phyloP scores from a whole-genome alignment of 176 grass and related monocot genomes.

The Cocos nucifera region DNA sequence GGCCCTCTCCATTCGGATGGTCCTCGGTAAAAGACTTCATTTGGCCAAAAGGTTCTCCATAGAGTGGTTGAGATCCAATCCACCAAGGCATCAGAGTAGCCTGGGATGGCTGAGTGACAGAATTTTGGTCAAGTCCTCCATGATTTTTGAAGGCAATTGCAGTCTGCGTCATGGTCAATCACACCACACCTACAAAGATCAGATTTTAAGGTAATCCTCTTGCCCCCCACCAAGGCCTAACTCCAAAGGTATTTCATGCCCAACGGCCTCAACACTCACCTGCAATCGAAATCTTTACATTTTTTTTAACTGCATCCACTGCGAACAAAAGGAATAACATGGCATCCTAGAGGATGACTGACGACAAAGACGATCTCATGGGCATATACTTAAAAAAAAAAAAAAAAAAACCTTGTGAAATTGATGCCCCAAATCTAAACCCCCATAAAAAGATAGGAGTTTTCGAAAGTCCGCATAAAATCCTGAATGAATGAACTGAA shows the following conservation, averaged over 20 bases:
- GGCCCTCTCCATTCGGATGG: conserved; percentile 26
- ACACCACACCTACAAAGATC: too few relatives aligned
- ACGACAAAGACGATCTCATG: too few relatives aligned
- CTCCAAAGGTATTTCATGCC: background rate
- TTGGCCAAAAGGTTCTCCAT: conserved; percentile 35
- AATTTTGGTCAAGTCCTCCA: conserved; percentile 3
- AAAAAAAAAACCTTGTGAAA: too few relatives aligned
- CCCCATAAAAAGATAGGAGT: too few relatives aligned
- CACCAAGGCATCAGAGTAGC: conserved; percentile 48
- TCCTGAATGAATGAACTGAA: too few relatives aligned
- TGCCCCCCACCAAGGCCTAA: background rate
- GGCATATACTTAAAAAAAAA: too few relatives aligned
- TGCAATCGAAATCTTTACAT: background rate
- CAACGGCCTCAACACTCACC: background rate
- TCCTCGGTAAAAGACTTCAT: conserved; percentile 34
- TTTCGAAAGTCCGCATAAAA: too few relatives aligned
- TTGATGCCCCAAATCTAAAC: too few relatives aligned
- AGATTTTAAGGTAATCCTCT: too few relatives aligned
- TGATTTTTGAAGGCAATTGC: conserved; percentile 11
- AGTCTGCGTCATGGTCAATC: conserved; percentile 3
- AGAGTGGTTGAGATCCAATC: conserved; percentile 51
- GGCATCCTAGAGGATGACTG: background rate
- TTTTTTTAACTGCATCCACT: background rate
- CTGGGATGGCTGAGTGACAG: conserved; percentile 19
- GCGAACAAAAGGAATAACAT: background rate